Evolutionary conservation across 345 rosid genomes (phyloP).

Genomic region (Triadica sebifera): DNA sequence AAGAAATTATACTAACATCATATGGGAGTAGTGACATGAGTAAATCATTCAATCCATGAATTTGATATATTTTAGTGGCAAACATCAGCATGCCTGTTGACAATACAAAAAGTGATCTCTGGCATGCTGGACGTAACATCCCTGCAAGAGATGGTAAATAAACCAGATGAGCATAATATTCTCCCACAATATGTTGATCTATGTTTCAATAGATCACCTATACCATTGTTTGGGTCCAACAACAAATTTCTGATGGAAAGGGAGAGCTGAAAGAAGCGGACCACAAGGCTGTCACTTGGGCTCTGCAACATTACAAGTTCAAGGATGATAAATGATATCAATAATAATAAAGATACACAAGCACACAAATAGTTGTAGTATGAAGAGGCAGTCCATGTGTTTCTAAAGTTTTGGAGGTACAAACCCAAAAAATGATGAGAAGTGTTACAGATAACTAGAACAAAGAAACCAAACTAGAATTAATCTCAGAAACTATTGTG

Average conservation of each 20-base stretch:
- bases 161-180: slow-evolving; percentile 11
- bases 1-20: slow-evolving; percentile 51
- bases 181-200: not conserved
- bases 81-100: slow-evolving; percentile 77
- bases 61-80: slow-evolving; percentile 66
- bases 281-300: slow-evolving; percentile 52
- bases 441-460: not conserved
- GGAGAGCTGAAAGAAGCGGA: slow-evolving; percentile 79
- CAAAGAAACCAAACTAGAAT: not conserved
- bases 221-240: slow-evolving; percentile 64
- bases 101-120: slow-evolving; percentile 56
- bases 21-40: slow-evolving; percentile 49
- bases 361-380: not conserved
- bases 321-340: not conserved
- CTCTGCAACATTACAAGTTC: slow-evolving; percentile 47
- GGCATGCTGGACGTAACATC: slow-evolving; percentile 51
- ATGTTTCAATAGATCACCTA: slow-evolving; percentile 21
- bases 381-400: not conserved
- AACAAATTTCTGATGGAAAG: slow-evolving; percentile 60
- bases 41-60: slow-evolving; percentile 51
- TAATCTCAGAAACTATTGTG: not conserved
- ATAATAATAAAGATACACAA: not conserved
- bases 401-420: not conserved
- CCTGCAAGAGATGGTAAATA: slow-evolving; percentile 40
- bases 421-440: not conserved